A percentile compares a stretch with the other conserved stretches of the same genome.
phyloP scores from a whole-genome alignment of 139 green algal genomes.

The Tetradesmus lagerheimii region DNA sequence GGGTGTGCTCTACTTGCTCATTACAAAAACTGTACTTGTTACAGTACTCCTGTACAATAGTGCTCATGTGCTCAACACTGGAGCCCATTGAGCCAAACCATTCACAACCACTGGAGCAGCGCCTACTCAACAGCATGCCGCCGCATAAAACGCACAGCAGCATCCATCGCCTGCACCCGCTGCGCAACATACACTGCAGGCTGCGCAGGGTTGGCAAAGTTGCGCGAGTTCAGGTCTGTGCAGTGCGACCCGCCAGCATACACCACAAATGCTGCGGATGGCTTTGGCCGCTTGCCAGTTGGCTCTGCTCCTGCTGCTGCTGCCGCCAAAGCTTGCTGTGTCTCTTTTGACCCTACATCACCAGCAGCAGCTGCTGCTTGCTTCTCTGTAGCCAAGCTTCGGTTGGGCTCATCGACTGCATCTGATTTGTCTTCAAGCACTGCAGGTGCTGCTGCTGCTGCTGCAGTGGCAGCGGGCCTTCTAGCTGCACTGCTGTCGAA shows the following conservation, averaged over 20 bases:
- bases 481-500: too few species aligned
- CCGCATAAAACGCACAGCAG: not conserved
- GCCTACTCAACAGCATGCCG: not conserved
- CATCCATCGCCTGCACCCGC: not conserved
- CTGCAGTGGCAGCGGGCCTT: not conserved
- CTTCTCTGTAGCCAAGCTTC: too few species aligned
- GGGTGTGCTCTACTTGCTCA: too few species aligned
- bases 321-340: not conserved
- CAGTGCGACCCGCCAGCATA: not conserved
- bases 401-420: not conserved
- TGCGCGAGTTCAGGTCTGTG: not conserved
- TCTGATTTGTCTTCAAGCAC: not conserved
- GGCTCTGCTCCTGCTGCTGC: conserved; percentile 1
- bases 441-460: not conserved
- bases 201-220: not conserved
- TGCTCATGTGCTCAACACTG: too few species aligned
- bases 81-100: too few species aligned
- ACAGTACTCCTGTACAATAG: too few species aligned
- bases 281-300: not conserved
- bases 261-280: not conserved
- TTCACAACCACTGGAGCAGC: not conserved
- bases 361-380: not conserved
- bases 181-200: not conserved
- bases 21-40: too few species aligned
- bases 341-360: not conserved